These are phyloP conservation scores for Podaxis pistillaris DNA, from an alignment of 768 basidiomycete species.

Conservation along the genomic window DNA sequence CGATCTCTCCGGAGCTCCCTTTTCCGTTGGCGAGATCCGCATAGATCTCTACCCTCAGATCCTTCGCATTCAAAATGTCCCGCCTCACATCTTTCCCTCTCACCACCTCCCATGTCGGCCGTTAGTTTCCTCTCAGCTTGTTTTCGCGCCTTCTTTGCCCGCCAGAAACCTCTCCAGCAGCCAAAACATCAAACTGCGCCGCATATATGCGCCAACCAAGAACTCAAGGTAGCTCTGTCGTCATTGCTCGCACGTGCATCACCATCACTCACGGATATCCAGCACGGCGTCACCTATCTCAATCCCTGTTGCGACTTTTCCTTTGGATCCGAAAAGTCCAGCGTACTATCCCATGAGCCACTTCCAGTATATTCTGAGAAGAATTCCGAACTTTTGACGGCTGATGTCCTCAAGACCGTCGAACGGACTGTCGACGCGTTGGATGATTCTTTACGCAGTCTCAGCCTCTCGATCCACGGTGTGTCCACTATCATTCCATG, in stretches of 20 bases:
- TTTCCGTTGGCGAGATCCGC: constrained; percentile 11
- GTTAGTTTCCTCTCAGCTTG: constrained; percentile 30
- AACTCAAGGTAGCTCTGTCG: constrained; percentile 6
- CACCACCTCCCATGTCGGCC: constrained; percentile 22
- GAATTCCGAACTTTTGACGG: constrained; percentile 17
- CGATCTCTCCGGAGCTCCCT: constrained; percentile 20
- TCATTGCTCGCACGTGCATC: not conserved
- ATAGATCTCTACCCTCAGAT: constrained; percentile 9
- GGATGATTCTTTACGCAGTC: constrained; percentile 49
- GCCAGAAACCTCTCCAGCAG: constrained; percentile 16
- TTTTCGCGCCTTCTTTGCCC: constrained; percentile 31
- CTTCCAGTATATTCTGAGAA: constrained; percentile 42
- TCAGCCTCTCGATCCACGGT: constrained; percentile 78
- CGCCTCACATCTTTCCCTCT: constrained; percentile 11
- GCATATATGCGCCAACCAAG: not conserved
- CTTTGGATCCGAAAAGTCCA: constrained; percentile 25
- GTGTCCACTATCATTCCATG: constrained; percentile 18
- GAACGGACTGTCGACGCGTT: constrained; percentile 52
- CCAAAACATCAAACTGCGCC: constrained; percentile 9
- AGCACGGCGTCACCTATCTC: constrained; percentile 28
- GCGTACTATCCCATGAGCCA: constrained; percentile 27
- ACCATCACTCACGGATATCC: not conserved
- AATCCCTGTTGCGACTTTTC: constrained; percentile 46
- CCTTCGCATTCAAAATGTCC: constrained; percentile 22
- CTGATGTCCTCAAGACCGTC: constrained; percentile 51